Base-by-base conservation (phyloP, 1,284 basidiomycete genomes). In the Chondrostereum purpureum region DNA sequence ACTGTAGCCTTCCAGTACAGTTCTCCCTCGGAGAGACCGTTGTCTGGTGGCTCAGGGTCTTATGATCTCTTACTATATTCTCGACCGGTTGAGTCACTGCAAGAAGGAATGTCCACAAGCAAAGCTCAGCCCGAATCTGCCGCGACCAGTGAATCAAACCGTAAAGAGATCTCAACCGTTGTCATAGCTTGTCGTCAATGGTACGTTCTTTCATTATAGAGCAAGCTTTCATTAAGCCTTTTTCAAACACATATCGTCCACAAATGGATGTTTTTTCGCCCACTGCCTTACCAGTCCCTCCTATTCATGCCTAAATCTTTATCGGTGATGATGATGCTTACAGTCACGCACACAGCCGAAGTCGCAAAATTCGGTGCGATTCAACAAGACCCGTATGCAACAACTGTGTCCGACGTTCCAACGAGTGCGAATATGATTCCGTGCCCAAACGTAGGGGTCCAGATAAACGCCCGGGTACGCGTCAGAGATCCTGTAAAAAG, bases 321-420 rank as follows among this genome's bases (percentile, higher is more conserved):
- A n/a, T 31, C n/a, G 27, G 8, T 31, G 27, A 31, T 31, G 27
- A 53, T 65, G 27, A 31, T 31, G 27, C 27, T 31, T 31, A 31
- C n/a, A n/a, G 27, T 31, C 27, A 31, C n/a, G 27, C 27, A 31
- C 27, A 31, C 27, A 83, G 86, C 63, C 86, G 87, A 50, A 72
- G 76, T 50, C 79, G 85, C 62, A 89, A 89, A 72, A 88, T 88
- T 56, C 80, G 83, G 49, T 89, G 85, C 68, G 87, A 88, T 64
- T 88, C 85, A 44, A 83, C 79, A 35, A 73, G 85, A 57, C 85
- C 85, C 51, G 72, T 75, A 50, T 89, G 85, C 69, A 75, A 83
- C 66, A 88, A 88, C 63, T 88, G 85, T 64, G 67, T 75, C 60
- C 80, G 84, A 56, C 73, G 86, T 55, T 77, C 73, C 54, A 86